These are phyloP conservation scores for Ulmus americana DNA, from an alignment of 331 rosid species.

Conservation along the genomic window DNA sequence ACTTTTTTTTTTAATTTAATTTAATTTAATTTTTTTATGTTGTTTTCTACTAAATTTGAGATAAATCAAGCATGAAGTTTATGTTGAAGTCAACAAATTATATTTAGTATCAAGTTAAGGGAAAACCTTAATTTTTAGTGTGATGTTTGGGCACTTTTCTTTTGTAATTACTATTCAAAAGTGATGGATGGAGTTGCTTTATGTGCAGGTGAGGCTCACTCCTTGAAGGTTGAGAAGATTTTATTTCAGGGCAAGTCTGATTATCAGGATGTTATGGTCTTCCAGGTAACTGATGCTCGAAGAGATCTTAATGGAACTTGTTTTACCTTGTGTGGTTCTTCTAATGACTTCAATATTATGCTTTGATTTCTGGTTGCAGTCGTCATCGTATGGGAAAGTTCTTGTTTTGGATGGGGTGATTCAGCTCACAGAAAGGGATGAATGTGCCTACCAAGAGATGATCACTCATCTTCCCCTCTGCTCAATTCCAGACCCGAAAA, in stretches of 20 bases:
- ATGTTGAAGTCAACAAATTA: too few species aligned
- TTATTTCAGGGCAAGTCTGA: slow-evolving; percentile 88
- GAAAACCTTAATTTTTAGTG: not conserved
- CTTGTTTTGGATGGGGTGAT: slow-evolving; percentile 95
- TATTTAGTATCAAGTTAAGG: not conserved
- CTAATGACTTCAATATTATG: slow-evolving; percentile 7
- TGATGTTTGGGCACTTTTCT: not conserved
- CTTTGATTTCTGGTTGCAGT: slow-evolving; percentile 41
- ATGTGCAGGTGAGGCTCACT: slow-evolving; percentile 89
- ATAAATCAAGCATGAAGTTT: too few species aligned
- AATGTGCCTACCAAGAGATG: slow-evolving; percentile 99
- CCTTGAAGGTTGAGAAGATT: slow-evolving; percentile 87
- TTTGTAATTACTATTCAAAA: not conserved
- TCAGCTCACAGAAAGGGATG: slow-evolving; percentile 98
- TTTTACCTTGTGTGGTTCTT: slow-evolving; percentile 2
- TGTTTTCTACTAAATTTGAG: not conserved
- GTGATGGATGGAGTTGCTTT: not conserved
- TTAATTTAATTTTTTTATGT: not conserved
- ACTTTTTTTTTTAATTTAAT: too few species aligned
- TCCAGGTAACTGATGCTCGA: slow-evolving; percentile 53
- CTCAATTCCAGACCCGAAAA: slow-evolving; percentile 82
- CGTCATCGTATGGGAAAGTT: slow-evolving; percentile 90
- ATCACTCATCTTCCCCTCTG: slow-evolving; percentile 94
- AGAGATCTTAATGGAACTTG: slow-evolving; percentile 8
- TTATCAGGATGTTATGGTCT: slow-evolving; percentile 85